Base-by-base conservation (phyloP, 495 filamentous ascomycete species). In the Hyaloscypha bicolor region DNA sequence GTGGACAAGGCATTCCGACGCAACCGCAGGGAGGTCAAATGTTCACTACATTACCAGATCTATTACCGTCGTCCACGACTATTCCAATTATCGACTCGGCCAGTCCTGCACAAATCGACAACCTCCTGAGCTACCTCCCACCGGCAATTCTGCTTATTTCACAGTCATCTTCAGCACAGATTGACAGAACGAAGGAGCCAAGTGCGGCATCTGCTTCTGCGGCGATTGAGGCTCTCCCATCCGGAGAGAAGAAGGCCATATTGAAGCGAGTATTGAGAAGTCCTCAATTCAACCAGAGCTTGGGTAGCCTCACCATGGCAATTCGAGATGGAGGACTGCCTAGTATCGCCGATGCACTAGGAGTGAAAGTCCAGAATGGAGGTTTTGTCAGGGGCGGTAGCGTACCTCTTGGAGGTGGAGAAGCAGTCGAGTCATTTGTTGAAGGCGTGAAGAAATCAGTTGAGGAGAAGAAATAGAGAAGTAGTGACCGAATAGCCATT, bases 281-380 rank as follows among this genome's bases (percentile, higher is more conserved):
- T 69, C 95, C 95, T 37, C 95, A 98, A 71, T 93, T 99, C 73
- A 84, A 83, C 61, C 95, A 99, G 75, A 94, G 92, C 71, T 77
- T 96, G 39, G 85, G 87, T 0, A 93, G 91, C 71, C 78, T 98
- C 67, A 97, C 93, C 1, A 84, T 91, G 74, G 95, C 95, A 29
- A 82, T 99, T 55, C 80, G 94, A 64, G 94, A 99, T 73, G 95
- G 95, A n/a, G 95, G 93, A 0, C 78, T 99, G 59, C 92, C 93
- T 14, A 94, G 86, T 70, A 90, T 99, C 64, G 90, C 93, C 25
- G 93, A 96, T 69, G 93, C 93, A 29, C 77, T 99, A 35, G 83
- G 88, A 22, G 85, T 98, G 64, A 84, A 85, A 59, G 85, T 99
- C 25, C 83, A 87, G 66, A 92, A 96, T 76, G 92, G 92, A 53